phyloP scores from a whole-genome alignment of 2,329 filamentous ascomycete genomes.

The Epichloe sp. region DNA sequence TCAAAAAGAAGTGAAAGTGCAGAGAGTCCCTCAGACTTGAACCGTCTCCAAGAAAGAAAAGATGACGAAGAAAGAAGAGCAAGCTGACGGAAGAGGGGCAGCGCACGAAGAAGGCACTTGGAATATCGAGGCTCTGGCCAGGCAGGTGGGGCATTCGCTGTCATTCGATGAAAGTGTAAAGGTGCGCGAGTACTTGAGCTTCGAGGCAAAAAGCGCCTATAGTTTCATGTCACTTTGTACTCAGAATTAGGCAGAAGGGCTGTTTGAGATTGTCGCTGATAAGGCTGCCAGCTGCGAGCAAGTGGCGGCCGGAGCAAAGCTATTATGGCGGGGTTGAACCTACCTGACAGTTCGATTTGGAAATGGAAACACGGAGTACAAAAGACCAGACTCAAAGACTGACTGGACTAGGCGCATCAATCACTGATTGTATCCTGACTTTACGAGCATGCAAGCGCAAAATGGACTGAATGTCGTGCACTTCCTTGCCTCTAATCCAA shows the following conservation, averaged over 20 bases:
- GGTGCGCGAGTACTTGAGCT: background rate
- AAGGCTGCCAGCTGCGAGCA: background rate
- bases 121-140: background rate
- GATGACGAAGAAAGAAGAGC: background rate
- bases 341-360: background rate
- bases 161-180: background rate
- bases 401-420: too few relatives aligned
- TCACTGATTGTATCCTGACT: too few relatives aligned
- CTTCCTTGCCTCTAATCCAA: background rate
- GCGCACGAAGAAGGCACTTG: background rate
- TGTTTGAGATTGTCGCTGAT: background rate
- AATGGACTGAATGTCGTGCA: background rate
- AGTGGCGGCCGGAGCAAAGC: background rate
- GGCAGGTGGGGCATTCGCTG: conserved; percentile 1
- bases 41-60: background rate
- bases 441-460: too few relatives aligned
- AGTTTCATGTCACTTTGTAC: background rate
- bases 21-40: background rate
- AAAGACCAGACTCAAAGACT: background rate
- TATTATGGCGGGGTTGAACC: background rate
- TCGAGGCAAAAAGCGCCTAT: background rate
- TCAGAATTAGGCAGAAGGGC: background rate
- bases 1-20: background rate
- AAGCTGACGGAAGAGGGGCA: conserved; percentile 2
- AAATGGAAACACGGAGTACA: background rate